Evolutionary conservation across 805 yeast species (phyloP), one percentile per base, ranked within the genome.

Genomic region (Tetrapisispora arboricola): DNA sequence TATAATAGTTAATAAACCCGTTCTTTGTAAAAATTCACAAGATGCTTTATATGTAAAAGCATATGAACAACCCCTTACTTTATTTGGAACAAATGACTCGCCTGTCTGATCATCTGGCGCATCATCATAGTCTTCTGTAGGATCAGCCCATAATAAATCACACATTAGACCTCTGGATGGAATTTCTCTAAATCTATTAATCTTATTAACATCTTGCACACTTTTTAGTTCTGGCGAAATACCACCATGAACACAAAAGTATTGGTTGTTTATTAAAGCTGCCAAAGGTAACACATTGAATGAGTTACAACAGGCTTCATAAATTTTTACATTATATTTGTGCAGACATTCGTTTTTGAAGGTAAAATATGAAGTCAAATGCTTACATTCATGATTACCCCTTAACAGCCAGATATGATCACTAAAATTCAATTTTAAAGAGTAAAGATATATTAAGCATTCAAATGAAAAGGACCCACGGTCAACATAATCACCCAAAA

Each of bases 231-330:
- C 92, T 4, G 95, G 96, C 9, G 95, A 84, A 11, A 90, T 69
- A 12, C 97, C 97, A 39, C 97, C 98, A 58, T 90, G 98, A 39
- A 87, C 94, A 62, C 97, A 90, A 58, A 90, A 82, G 52, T 88
- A 90, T 62, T 90, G 96, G 47, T 78, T 78, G 65, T 87, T 88
- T 90, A 90, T 83, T 20, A 90, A 68, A 0, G 96, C 97, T 1
- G 94, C 95, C 49, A 90, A 70, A 6, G 97, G 97, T 44, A 90
- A 66, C 0, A 92, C 78, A 56, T 84, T 84, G 64, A 90, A 90
- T 11, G 95, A 81, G 22, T 67, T 66, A 54, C 88, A 72, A 45
- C 85, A 78, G 15, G 78, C 81, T 42, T 81, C 80, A 61, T 85
- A 90, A 13, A 90, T 68, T 1, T 58, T 59, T 18, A 56, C 29